phyloP scores from a whole-genome alignment of 108 stramenopile genomes.

The Pseudonitzschia multiseries region DNA sequence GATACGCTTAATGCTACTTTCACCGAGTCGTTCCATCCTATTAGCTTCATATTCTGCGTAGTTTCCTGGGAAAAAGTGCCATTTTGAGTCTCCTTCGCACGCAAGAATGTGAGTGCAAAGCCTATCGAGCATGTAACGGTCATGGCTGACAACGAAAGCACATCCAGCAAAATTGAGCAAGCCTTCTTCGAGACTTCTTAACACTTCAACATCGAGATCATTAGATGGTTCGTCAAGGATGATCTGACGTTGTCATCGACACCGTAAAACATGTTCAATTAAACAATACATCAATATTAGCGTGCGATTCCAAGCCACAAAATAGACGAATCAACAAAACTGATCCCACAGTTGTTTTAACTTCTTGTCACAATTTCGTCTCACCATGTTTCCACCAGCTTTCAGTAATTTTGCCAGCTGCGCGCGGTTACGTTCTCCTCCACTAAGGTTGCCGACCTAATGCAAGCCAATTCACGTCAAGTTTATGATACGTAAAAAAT shows the following conservation, averaged over 20 bases:
- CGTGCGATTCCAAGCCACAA: neutral
- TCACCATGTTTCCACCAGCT: conserved; percentile 68
- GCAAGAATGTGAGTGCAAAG: conserved; percentile 92
- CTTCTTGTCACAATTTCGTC: neutral
- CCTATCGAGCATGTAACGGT: conserved; percentile 95
- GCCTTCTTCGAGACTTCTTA: conserved; percentile 90
- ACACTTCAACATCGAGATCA: conserved; percentile 77
- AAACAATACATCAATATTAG: neutral
- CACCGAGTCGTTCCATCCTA: conserved; percentile 68
- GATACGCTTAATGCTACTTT: conserved; percentile 76
- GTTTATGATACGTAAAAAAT: neutral
- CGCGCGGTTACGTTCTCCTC: conserved; percentile 94
- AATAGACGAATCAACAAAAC: neutral
- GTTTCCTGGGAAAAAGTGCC: conserved; percentile 85
- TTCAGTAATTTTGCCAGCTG: conserved; percentile 90
- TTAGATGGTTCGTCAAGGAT: conserved; percentile 96
- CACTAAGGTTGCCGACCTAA: conserved; percentile 75
- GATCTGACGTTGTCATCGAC: conserved; percentile 24
- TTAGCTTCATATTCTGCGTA: conserved; percentile 88
- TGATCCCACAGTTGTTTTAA: neutral
- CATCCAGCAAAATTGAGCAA: conserved; percentile 91
- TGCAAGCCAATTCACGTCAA: neutral
- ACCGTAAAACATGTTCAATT: conserved; percentile 9
- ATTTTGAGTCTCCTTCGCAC: conserved; percentile 92
- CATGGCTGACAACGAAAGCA: conserved; percentile 94